These are phyloP conservation scores for Camelina sativa DNA, from an alignment of 345 rosid genomes.

Conservation along the genomic window DNA sequence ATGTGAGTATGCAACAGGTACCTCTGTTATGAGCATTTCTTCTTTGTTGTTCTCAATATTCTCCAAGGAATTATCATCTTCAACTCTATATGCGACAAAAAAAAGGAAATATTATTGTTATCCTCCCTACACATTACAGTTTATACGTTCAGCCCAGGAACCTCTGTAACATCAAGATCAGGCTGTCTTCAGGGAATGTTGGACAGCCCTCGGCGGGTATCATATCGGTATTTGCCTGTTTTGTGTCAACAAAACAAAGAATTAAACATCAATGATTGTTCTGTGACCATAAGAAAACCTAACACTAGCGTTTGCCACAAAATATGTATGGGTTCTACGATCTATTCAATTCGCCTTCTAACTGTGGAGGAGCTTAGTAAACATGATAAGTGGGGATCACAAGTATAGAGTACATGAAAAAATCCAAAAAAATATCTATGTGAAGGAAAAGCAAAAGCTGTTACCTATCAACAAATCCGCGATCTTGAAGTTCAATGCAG, in stretches of 20 bases:
- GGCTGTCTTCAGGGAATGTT: constrained; percentile 25
- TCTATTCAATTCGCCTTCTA: not conserved
- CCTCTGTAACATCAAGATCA: constrained; percentile 26
- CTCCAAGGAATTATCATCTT: constrained; percentile 12
- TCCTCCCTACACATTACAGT: constrained; percentile 18
- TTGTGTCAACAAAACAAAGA: constrained; percentile 1
- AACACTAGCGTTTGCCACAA: constrained; percentile 4
- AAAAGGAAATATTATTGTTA: not conserved
- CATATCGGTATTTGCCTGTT: constrained; percentile 39
- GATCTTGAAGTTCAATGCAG: constrained; percentile 70
- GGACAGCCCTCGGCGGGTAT: constrained; percentile 13
- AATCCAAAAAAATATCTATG: constrained; percentile 2
- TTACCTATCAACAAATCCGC: constrained; percentile 68
- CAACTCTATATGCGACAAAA: constrained; percentile 26
- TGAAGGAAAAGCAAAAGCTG: constrained; percentile 4
- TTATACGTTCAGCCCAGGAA: constrained; percentile 24
- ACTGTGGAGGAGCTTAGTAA: not conserved
- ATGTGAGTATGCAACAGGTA: constrained; percentile 23
- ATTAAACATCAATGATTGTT: constrained; percentile 23
- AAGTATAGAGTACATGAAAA: constrained; percentile 1
- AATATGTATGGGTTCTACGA: not conserved
- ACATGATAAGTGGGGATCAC: constrained; percentile 4
- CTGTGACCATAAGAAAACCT: not conserved
- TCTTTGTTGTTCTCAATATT: constrained; percentile 18
- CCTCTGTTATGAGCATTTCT: constrained; percentile 24